Evolutionary conservation across 306 rosid species (phyloP).

Genomic region (Rosa multiflora): DNA sequence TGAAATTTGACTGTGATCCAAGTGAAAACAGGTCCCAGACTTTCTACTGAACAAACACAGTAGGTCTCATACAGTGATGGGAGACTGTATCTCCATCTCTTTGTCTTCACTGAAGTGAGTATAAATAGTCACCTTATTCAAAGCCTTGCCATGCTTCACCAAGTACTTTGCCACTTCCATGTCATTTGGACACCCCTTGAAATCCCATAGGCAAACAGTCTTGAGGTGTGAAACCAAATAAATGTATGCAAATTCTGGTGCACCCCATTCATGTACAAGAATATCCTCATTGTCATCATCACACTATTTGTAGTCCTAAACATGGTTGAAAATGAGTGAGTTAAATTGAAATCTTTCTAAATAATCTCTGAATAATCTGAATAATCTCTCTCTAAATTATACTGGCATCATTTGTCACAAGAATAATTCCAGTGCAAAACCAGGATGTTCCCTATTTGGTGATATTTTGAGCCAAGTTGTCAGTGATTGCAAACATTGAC

Average conservation of each 20-base stretch:
- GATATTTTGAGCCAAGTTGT: not conserved
- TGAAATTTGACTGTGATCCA: no score
- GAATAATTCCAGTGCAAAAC: not conserved
- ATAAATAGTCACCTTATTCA: not conserved
- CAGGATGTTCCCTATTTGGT: not conserved
- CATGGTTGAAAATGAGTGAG: not conserved
- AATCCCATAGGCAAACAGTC: not conserved
- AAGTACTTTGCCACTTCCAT: not conserved
- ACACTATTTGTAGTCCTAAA: not conserved
- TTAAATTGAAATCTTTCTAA: not conserved
- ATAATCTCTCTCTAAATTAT: not conserved
- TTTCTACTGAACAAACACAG: no score
- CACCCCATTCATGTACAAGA: not conserved
- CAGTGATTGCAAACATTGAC: not conserved
- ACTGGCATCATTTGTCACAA: not conserved
- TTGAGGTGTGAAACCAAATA: not conserved
- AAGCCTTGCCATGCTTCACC: not conserved
- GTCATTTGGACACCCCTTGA: not conserved
- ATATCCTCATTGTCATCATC: not conserved
- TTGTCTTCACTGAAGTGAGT: not conserved
- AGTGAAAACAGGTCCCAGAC: no score
- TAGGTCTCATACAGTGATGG: no score
- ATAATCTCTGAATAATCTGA: no score
- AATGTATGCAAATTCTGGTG: not conserved
- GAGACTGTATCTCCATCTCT: not conserved